Base-by-base conservation (phyloP, 2,329 filamentous ascomycete genomes). In the Aspergillus terreus region DNA sequence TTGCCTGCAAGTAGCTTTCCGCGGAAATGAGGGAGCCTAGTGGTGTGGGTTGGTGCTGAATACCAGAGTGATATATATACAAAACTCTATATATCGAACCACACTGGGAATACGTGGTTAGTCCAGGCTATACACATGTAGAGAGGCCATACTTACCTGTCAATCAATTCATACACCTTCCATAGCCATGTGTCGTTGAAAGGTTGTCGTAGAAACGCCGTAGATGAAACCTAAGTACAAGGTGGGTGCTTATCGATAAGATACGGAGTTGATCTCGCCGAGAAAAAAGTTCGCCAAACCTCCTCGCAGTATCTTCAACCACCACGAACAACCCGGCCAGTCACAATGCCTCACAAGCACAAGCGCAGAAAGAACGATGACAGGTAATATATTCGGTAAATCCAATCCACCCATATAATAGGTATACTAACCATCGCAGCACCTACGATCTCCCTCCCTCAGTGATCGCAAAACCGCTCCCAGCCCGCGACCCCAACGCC, bases 281-380 rank as follows among this genome's bases (percentile, higher is more conserved):
- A 50, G 44, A 49, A 46, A 48, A 53, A 50, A 50, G 38, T 44
- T 33, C 46, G 41, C 38, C 36, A 30, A 25, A 30, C 48, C 30
- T 32, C 25, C 33, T 35, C 46, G 21, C 35, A 35, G 30, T 41
- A 44, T 41, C 17, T 14, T 12, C 48, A 9, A 40, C 23, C 15
- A 38, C 21, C 23, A 49, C n/a, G 45, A 50, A 36, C 44, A 46
- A 15, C 47, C 35, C 30, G 6, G 5, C 11, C 17, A 19, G 11
- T 42, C 58, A 56, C 46, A 27, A 95, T 95, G 90, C 90, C 90
- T 69, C 89, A 92, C 75, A 95, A 95, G 74, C 90, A 95, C 70
- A 92, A 87, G 57, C 81, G 88, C 57, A 70, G 71, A 33, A 65
- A 71, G 58, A 82, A 82, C 35, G 68, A 74, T 42, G 48, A 44